Percentiles rank a stretch among this genome's conserved stretches.
These are phyloP conservation scores for Nothophoma quercina DNA, from an alignment of 2,329 filamentous ascomycete genomes.

Conservation along the genomic window DNA sequence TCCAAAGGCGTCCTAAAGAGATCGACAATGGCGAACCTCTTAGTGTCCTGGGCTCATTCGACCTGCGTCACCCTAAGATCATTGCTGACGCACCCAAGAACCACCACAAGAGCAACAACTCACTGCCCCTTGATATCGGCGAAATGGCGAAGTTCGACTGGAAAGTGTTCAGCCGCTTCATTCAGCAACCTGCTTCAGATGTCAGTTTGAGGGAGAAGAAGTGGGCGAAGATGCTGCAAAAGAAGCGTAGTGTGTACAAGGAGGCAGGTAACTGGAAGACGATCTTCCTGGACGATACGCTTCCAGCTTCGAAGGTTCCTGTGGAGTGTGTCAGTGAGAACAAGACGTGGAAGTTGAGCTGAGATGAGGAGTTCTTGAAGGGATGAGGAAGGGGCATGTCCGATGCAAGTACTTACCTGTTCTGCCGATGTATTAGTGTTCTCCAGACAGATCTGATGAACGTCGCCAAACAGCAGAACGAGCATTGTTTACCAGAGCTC, in stretches of 20 bases:
- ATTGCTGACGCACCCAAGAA: background rate
- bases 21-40: slow-evolving; percentile 7
- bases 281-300: slow-evolving; percentile 15
- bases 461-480: too few species aligned
- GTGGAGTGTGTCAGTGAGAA: slow-evolving; percentile 15
- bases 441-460: too few species aligned
- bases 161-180: slow-evolving; percentile 14
- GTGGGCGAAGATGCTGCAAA: slow-evolving; percentile 7
- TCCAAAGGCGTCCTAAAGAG: slow-evolving; percentile 8
- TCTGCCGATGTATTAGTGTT: too few species aligned
- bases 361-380: background rate
- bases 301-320: slow-evolving; percentile 8
- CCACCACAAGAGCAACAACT: background rate
- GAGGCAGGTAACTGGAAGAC: slow-evolving; percentile 18
- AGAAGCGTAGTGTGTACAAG: slow-evolving; percentile 17
- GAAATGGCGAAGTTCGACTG: slow-evolving; percentile 17
- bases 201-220: slow-evolving; percentile 17
- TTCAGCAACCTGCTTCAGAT: slow-evolving; percentile 4
- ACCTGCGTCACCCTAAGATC: slow-evolving; percentile 16
- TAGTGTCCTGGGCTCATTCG: background rate
- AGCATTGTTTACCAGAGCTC: too few species aligned
- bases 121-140: slow-evolving; percentile 6
- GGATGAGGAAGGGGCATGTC: background rate
- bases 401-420: too few species aligned
- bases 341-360: slow-evolving; percentile 3